These are phyloP conservation scores for Trichoderma orchidacearum DNA, from an alignment of 495 filamentous ascomycete species.

Conservation along the genomic window DNA sequence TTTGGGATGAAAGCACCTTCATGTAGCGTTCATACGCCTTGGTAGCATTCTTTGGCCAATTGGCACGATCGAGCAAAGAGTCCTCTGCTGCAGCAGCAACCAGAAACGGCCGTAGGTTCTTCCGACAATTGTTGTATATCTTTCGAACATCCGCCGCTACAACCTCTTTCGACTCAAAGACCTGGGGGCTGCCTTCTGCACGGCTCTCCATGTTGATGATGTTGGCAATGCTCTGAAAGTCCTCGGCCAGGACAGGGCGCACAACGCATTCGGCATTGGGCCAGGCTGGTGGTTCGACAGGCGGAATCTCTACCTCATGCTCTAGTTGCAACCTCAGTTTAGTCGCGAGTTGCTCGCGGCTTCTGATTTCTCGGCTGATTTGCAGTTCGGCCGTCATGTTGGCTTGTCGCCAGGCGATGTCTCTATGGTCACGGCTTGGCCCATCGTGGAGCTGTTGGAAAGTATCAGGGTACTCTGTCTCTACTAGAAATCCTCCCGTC, in stretches of 20 bases:
- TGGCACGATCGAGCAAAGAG: background rate
- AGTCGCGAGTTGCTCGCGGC: slow-evolving; percentile 2
- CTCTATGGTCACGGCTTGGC: background rate
- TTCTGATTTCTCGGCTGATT: slow-evolving; percentile 3
- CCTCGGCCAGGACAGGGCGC: background rate
- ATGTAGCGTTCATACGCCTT: background rate
- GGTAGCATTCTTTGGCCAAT: background rate
- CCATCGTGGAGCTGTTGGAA: background rate
- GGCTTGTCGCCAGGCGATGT: background rate
- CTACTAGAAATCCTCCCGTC: slow-evolving; percentile 14
- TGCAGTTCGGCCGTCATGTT: background rate
- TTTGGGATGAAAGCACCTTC: background rate
- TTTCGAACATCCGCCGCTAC: slow-evolving; percentile 7
- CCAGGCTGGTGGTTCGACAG: background rate
- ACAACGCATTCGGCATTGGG: background rate
- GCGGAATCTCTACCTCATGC: background rate
- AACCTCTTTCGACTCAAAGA: background rate
- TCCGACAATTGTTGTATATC: slow-evolving; percentile 9
- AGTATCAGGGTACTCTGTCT: slow-evolving; percentile 12
- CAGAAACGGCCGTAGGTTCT: slow-evolving; percentile 22
- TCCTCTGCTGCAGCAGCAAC: slow-evolving; percentile 13
- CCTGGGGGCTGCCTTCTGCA: background rate
- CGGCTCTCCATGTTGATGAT: slow-evolving; percentile 1
- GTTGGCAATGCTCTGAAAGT: background rate
- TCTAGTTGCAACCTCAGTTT: background rate